These are phyloP conservation scores for Starmerella davenportii DNA, from an alignment of 805 yeast species.

Conservation along the genomic window DNA sequence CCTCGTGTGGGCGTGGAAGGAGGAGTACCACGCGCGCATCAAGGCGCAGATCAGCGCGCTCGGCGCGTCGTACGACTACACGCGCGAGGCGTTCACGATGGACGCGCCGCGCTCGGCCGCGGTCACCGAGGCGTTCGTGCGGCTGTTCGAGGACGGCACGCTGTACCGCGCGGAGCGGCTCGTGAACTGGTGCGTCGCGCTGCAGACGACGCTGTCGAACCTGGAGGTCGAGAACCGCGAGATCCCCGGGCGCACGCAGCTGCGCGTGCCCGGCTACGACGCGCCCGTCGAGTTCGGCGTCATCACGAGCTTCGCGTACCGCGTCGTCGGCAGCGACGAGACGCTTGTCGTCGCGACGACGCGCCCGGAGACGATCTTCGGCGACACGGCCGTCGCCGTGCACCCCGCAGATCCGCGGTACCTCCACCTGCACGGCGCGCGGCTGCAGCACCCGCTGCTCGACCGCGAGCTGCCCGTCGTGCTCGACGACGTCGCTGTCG, in stretches of 20 bases:
- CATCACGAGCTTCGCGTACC: slow-evolving; percentile 85
- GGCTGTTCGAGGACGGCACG: slow-evolving; percentile 82
- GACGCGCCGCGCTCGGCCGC: slow-evolving; percentile 60
- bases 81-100: slow-evolving; percentile 82
- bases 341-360: slow-evolving; percentile 87
- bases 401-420: slow-evolving; percentile 92
- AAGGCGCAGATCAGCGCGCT: slow-evolving; percentile 65
- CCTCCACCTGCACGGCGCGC: slow-evolving; percentile 87
- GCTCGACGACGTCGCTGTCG: slow-evolving; percentile 84
- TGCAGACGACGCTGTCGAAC: slow-evolving; percentile 90
- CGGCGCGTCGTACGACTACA: slow-evolving; percentile 97
- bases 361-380: slow-evolving; percentile 95
- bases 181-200: slow-evolving; percentile 89
- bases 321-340: slow-evolving; percentile 71
- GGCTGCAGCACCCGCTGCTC: slow-evolving; percentile 74
- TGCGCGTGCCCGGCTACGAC: slow-evolving; percentile 80
- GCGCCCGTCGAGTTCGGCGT: slow-evolving; percentile 90
- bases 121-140: slow-evolving; percentile 80
- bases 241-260: slow-evolving; percentile 58
- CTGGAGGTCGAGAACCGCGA: slow-evolving; percentile 91
- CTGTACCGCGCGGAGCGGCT: slow-evolving; percentile 86
- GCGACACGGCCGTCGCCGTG: slow-evolving; percentile 95
- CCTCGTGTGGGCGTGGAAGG: slow-evolving; percentile 97
- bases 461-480: slow-evolving; percentile 74
- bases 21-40: slow-evolving; percentile 73